Evolutionary conservation across 1,284 basidiomycete species (phyloP).

Genomic region (Flammula alnicola): DNA sequence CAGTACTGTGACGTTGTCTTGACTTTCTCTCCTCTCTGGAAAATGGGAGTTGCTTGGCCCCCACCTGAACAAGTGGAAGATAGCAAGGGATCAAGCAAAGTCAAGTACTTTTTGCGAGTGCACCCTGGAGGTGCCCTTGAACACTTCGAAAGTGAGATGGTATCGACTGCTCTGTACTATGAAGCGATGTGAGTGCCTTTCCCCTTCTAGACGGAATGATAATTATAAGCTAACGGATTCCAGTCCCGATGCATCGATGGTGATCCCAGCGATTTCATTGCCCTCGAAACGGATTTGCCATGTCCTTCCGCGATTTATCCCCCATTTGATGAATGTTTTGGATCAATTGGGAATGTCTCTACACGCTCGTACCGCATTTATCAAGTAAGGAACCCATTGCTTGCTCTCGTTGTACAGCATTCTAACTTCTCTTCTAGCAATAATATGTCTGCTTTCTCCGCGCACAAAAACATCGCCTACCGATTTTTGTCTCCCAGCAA

Average conservation of each 20-base stretch:
- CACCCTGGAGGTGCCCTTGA: constrained; percentile 81
- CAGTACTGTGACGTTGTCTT: constrained; percentile 81
- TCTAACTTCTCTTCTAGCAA: constrained; percentile 48
- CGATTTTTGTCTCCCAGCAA: constrained; percentile 78
- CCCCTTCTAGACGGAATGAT: background rate
- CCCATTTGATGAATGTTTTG: constrained; percentile 75
- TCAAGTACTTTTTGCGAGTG: constrained; percentile 79
- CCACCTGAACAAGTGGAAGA: constrained; percentile 68
- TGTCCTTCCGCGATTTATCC: constrained; percentile 76
- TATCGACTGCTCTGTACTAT: constrained; percentile 77
- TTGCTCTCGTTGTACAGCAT: constrained; percentile 6
- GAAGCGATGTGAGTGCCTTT: constrained; percentile 65
- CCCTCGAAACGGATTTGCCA: constrained; percentile 81
- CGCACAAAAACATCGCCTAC: constrained; percentile 83
- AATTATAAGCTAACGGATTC: constrained; percentile 10
- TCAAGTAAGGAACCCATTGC: constrained; percentile 55
- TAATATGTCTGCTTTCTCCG: constrained; percentile 70
- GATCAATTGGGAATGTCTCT: constrained; percentile 81
- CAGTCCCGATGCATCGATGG: constrained; percentile 76
- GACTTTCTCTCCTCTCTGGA: constrained; percentile 71
- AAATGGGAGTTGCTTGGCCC: constrained; percentile 73
- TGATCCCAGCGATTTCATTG: constrained; percentile 74
- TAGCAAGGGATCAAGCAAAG: constrained; percentile 46
- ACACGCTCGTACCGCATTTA: constrained; percentile 76
- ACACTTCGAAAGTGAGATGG: constrained; percentile 79